phyloP scores from a whole-genome alignment of 129 eudicot species.

The Gnaphalium uliginosum region DNA sequence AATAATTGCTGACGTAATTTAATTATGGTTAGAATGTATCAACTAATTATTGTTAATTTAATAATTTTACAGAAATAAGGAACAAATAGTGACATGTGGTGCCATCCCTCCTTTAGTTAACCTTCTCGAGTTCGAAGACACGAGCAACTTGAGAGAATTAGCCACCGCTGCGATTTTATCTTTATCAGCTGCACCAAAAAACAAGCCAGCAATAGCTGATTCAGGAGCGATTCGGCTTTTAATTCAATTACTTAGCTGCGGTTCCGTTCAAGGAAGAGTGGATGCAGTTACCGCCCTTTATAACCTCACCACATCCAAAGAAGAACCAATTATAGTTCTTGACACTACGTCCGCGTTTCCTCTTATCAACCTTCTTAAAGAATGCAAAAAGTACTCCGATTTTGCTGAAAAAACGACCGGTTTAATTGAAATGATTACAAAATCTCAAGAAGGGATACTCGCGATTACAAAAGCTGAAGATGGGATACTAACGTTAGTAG shows the following conservation, averaged over 20 bases:
- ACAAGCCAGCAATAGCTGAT: constrained; percentile 53
- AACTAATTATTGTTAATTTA: background rate
- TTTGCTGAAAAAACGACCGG: constrained; percentile 73
- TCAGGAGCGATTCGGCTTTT: constrained; percentile 64
- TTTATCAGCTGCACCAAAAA: constrained; percentile 64
- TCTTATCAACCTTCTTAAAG: constrained; percentile 66
- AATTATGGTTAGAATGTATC: background rate
- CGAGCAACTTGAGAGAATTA: constrained; percentile 49
- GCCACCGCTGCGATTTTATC: constrained; percentile 77
- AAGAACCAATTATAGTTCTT: constrained; percentile 43
- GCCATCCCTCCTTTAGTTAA: constrained; percentile 73
- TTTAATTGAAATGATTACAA: constrained; percentile 48
- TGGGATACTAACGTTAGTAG: constrained; percentile 73
- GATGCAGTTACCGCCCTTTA: constrained; percentile 78
- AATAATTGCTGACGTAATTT: background rate
- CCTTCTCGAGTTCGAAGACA: constrained; percentile 49
- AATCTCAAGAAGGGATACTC: constrained; percentile 54
- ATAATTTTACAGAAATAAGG: constrained; percentile 76
- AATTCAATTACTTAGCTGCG: constrained; percentile 58
- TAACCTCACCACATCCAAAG: constrained; percentile 54
- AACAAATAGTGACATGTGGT: constrained; percentile 64
- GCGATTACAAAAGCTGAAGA: constrained; percentile 49
- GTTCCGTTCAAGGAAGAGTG: constrained; percentile 65
- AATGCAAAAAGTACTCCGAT: constrained; percentile 71
- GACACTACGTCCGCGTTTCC: constrained; percentile 54